Percentiles rank a stretch among this genome's conserved stretches.
Conservation (phyloP, 768 basidiomycete genomes). For the Pleurotus citrinopileatus region DNA sequence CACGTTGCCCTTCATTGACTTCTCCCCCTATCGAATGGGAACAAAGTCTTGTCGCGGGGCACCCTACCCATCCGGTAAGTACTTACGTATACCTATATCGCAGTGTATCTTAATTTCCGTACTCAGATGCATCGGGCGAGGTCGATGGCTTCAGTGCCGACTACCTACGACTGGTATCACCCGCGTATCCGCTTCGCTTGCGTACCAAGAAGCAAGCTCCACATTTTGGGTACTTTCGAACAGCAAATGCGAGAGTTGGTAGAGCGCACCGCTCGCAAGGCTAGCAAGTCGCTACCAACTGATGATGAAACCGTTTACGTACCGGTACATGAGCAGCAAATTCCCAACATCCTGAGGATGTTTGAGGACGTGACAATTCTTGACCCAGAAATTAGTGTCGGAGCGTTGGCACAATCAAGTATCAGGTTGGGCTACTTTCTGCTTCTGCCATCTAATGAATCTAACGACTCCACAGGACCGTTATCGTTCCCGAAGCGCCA, state of each 20-base stretch:
- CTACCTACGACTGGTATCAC: constrained; percentile 51
- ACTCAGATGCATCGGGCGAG: constrained; percentile 55
- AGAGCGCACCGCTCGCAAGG: constrained; percentile 27
- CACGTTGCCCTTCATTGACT: constrained; percentile 35
- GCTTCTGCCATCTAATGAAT: constrained; percentile 6
- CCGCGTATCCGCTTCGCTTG: constrained; percentile 48
- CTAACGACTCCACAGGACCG: constrained; percentile 32
- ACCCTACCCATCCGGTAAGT: constrained; percentile 57
- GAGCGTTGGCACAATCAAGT: constrained; percentile 48
- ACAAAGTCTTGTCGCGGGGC: constrained; percentile 55
- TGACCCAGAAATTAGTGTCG: constrained; percentile 36
- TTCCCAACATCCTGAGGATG: constrained; percentile 39
- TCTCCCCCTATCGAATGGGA: constrained; percentile 52
- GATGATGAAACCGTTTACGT: constrained; percentile 33
- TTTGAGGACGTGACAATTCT: constrained; percentile 41
- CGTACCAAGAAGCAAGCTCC: constrained; percentile 34
- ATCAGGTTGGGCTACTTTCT: constrained; percentile 37
- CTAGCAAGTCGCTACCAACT: constrained; percentile 22
- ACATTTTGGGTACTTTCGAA: constrained; percentile 43
- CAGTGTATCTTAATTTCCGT: constrained; percentile 2
- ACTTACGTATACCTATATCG: background rate
- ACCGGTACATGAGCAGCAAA: constrained; percentile 54
- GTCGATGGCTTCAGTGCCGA: constrained; percentile 29
- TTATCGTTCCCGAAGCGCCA: constrained; percentile 42
- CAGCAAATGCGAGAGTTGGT: constrained; percentile 28